These are phyloP conservation scores for Acanthamoeba rhysodes DNA, from an alignment of 208 protist genomes.

Conservation along the genomic window DNA sequence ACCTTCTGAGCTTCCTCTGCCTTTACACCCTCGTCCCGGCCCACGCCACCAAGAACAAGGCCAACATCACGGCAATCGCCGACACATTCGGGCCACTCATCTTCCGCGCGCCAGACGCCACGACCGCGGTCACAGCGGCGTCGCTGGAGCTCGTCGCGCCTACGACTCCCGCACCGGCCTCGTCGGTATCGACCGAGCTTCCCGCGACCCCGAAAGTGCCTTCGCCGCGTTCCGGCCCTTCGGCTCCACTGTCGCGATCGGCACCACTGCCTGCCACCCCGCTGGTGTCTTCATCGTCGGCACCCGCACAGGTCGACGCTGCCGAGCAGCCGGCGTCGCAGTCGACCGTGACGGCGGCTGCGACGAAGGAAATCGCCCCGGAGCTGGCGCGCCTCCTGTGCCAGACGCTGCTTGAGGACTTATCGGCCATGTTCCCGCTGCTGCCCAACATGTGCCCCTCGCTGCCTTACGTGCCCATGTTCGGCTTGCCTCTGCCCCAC, in stretches of 20 bases:
- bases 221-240: too few relatives aligned
- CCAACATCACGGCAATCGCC: background rate
- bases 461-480: background rate
- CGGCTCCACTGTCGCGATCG: background rate
- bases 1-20: background rate
- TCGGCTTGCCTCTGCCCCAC: background rate
- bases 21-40: background rate
- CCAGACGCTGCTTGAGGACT: background rate
- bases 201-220: too few relatives aligned
- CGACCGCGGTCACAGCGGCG: background rate
- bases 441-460: background rate
- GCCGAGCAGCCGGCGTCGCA: background rate
- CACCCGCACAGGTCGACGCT: background rate
- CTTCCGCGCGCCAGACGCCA: background rate
- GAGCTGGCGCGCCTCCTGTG: background rate
- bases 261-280: background rate
- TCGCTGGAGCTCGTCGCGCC: background rate
- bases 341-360: too few relatives aligned
- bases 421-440: background rate
- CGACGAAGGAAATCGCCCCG: background rate
- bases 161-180: background rate
- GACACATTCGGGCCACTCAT: background rate
- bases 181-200: too few relatives aligned
- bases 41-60: background rate
- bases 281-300: background rate